Evolutionary conservation across 257 asterid species (phyloP), one percentile per base, ranked within the genome.

Genomic region (Solanum tarijense): DNA sequence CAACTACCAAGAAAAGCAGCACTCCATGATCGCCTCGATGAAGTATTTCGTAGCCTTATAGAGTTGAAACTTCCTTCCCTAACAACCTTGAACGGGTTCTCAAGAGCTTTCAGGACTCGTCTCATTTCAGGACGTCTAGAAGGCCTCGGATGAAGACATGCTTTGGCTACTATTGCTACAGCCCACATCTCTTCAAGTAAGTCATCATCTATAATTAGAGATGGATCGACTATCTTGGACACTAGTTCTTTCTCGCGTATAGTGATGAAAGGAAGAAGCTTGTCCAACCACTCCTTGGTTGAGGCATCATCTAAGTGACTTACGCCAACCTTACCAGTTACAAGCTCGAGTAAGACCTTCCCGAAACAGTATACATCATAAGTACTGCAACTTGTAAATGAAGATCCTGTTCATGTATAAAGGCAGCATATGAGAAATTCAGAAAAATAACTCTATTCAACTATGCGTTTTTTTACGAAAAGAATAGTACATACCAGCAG

Each of bases 141-240:
- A 21, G 96, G 89, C 89, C 89, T 94, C 20, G 96, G 95, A 39
- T 94, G 91, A 34, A 95, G 92, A 88, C 97, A 94, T 2, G 98
- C 91, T 88, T 91, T 91, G 5, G 98, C 98, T 76, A 95, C 96
- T 25, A 94, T 83, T 4, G 98, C 94, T 9, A 95, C 90, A 16
- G 98, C 93, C 98, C 98, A 92, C 8, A 92, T 93, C 86, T 95
- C 98, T 85, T 94, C 96, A 0, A 94, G 91, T 62, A 94, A 94
- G 74, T 95, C 98, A 69, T 95, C 98, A 14, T 95, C 93, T 78
- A 92, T 75, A 72, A 93, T 86, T 7, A 94, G 93, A 66, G 98
- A 93, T 55, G 89, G 92, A 73, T 94, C 98, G 2, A 94, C 85
- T 34, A 93, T 92, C 88, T 89, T 93, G 10, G 83, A 34, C 79